Conservation (phyloP, 805 yeast species). For the Suhomyces canberraensis region DNA sequence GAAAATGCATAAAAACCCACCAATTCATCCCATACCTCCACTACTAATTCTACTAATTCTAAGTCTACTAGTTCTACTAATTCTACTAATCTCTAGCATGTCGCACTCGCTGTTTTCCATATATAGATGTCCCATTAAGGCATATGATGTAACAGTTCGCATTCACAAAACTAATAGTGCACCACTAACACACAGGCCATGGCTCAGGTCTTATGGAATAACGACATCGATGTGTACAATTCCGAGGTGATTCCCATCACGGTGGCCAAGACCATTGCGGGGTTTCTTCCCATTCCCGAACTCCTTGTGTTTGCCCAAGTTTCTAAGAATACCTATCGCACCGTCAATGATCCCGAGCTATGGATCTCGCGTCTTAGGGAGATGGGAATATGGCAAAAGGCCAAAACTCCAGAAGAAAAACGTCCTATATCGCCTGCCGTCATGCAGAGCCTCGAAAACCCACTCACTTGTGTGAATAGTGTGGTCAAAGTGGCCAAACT, state of each 20-base stretch:
- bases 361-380: slow-evolving; percentile 36
- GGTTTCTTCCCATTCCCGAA: slow-evolving; percentile 36
- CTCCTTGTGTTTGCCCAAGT: slow-evolving; percentile 36
- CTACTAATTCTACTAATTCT: no score
- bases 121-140: no score
- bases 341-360: slow-evolving; percentile 36
- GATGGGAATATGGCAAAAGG: slow-evolving; percentile 38
- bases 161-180: no score
- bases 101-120: no score
- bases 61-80: no score
- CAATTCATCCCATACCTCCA: no score
- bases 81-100: no score
- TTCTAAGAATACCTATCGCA: slow-evolving; percentile 35
- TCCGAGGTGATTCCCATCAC: slow-evolving; percentile 33
- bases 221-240: slow-evolving; percentile 44
- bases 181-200: no score
- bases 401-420: slow-evolving; percentile 6
- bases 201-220: slow-evolving; percentile 47
- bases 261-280: slow-evolving; percentile 34
- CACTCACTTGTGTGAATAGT: slow-evolving; percentile 34
- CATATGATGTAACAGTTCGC: no score
- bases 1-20: no score
- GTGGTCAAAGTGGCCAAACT: slow-evolving; percentile 21
- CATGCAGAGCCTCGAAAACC: slow-evolving; percentile 13
- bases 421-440: neutral